Conservation (phyloP, 1,139 yeast species). For the Blastobotrys niveus region DNA sequence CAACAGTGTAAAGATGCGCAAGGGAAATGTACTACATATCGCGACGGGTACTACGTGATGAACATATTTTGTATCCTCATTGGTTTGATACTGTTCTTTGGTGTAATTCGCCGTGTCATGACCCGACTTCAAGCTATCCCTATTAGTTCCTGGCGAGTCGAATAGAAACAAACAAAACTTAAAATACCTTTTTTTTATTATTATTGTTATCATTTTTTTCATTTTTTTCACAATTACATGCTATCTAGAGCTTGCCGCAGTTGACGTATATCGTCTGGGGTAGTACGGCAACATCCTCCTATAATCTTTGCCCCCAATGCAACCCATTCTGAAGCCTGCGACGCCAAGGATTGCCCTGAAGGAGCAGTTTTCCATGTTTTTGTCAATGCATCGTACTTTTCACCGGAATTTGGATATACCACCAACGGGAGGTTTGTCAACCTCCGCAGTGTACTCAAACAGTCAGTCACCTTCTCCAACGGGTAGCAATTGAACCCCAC, state of each 20-base stretch:
- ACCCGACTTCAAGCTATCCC: constrained; percentile 58
- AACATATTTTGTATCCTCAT: constrained; percentile 62
- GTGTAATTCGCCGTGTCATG: constrained; percentile 60
- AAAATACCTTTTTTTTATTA: constrained; percentile 1
- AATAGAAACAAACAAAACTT: background rate
- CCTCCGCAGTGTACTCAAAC: background rate
- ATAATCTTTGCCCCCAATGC: constrained; percentile 21
- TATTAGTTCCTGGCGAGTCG: constrained; percentile 62
- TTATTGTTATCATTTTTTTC: background rate
- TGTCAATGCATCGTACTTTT: constrained; percentile 39
- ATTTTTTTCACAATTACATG: no score
- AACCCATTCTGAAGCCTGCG: constrained; percentile 14
- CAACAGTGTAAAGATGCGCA: constrained; percentile 47
- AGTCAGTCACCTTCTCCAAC: constrained; percentile 17
- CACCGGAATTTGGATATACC: constrained; percentile 57
- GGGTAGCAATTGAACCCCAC: constrained; percentile 45
- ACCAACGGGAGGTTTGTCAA: constrained; percentile 32
- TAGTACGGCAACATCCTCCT: constrained; percentile 27
- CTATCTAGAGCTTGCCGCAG: constrained; percentile 44
- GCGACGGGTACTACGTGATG: constrained; percentile 83
- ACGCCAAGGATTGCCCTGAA: background rate
- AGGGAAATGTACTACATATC: constrained; percentile 50
- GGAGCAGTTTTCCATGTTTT: constrained; percentile 31
- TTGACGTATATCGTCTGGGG: constrained; percentile 20
- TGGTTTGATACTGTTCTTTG: constrained; percentile 61